These are phyloP conservation scores for Pythium grandisporangium DNA, from an alignment of 352 stramenopile genomes.

Conservation along the genomic window DNA sequence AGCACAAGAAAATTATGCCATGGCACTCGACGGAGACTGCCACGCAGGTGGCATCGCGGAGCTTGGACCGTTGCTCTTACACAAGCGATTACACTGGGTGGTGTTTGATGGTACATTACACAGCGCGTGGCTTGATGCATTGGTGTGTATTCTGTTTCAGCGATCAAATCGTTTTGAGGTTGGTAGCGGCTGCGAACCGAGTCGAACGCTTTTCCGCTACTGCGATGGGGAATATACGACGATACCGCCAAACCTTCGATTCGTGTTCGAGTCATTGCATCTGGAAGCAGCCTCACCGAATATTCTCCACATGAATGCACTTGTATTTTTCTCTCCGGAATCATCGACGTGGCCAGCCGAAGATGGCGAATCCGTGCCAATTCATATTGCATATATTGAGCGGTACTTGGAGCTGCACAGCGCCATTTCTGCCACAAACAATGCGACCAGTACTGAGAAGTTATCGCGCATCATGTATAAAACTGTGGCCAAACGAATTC, in stretches of 20 bases:
- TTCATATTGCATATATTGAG: conserved; percentile 18
- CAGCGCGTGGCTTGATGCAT: conserved; percentile 10
- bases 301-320: conserved; percentile 8
- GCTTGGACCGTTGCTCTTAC: conserved; percentile 5
- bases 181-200: background rate
- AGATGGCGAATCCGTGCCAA: conserved; percentile 10
- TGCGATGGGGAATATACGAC: conserved; percentile 35
- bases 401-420: conserved; percentile 17
- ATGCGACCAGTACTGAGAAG: too few species aligned
- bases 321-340: conserved; percentile 11
- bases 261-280: conserved; percentile 46
- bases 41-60: background rate
- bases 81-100: conserved; percentile 12
- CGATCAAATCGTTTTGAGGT: conserved; percentile 1
- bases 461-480: conserved; percentile 7
- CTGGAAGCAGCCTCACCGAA: conserved; percentile 7
- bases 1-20: conserved; percentile 11
- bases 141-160: conserved; percentile 4
- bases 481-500: conserved; percentile 12
- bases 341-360: too few species aligned
- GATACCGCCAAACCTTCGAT: conserved; percentile 43
- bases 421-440: too few species aligned
- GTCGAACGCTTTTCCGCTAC: conserved; percentile 6
- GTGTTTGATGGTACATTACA: conserved; percentile 11
- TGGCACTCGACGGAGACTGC: conserved; percentile 12